These are phyloP conservation scores for Chrysosporium queenslandicum DNA, from an alignment of 2,329 filamentous ascomycete species.

Conservation along the genomic window DNA sequence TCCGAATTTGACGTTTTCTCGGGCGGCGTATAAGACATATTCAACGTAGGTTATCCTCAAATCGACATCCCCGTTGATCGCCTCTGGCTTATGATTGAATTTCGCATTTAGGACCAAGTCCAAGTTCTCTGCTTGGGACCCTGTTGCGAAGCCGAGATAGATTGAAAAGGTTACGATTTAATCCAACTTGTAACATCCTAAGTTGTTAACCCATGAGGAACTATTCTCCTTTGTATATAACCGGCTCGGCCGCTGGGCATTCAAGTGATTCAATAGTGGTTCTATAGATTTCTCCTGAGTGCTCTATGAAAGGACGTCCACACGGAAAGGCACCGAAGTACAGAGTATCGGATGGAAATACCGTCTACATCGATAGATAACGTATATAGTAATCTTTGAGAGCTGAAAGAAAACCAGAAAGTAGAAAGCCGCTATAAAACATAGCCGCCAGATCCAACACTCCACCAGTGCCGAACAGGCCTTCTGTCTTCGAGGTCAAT, in stretches of 20 bases:
- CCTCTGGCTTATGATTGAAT: slow-evolving; percentile 10
- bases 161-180: neutral
- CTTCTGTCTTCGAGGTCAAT: slow-evolving; percentile 83
- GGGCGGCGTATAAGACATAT: slow-evolving; percentile 83
- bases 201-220: neutral
- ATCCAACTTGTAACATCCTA: neutral
- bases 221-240: slow-evolving; percentile 15
- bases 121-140: slow-evolving; percentile 28
- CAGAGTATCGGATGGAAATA: too few relatives aligned
- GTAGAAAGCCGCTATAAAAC: slow-evolving; percentile 40
- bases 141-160: slow-evolving; percentile 26
- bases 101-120: slow-evolving; percentile 25
- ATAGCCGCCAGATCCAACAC: slow-evolving; percentile 57
- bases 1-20: slow-evolving; percentile 63
- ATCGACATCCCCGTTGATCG: neutral
- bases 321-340: slow-evolving; percentile 26
- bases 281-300: neutral
- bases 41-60: slow-evolving; percentile 64
- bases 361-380: slow-evolving; percentile 10
- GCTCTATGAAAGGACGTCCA: neutral
- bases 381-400: neutral
- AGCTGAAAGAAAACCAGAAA: neutral
- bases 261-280: neutral
- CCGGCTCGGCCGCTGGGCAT: neutral
- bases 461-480: slow-evolving; percentile 69